Evolutionary conservation across 306 rosid species (phyloP).

Genomic region (Boehmeria nivea): DNA sequence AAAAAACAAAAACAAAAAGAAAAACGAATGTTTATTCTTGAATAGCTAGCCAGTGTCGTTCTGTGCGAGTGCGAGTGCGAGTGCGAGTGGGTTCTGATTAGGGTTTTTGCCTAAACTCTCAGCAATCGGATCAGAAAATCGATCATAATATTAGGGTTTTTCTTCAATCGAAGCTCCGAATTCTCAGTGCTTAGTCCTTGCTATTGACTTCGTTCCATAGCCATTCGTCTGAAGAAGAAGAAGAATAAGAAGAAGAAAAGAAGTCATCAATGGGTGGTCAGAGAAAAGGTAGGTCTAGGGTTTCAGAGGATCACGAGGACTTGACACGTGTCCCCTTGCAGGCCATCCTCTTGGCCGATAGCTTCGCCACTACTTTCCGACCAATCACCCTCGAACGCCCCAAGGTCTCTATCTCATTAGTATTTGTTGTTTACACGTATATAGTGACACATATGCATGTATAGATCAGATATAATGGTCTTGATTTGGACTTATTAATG

Average conservation of each 20-base stretch:
- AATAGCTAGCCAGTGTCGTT: neutral
- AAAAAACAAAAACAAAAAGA: neutral
- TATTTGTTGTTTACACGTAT: neutral
- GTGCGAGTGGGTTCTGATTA: neutral
- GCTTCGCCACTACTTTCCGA: constrained; percentile 81
- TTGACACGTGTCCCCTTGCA: constrained; percentile 72
- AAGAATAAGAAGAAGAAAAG: constrained; percentile 2
- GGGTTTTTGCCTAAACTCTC: constrained; percentile 19
- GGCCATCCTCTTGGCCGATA: constrained; percentile 88
- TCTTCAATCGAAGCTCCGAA: neutral
- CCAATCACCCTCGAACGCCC: constrained; percentile 99
- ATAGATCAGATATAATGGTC: neutral
- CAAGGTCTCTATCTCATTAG: constrained; percentile 36
- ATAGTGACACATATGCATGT: neutral
- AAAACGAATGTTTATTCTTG: neutral
- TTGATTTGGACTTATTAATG: no score
- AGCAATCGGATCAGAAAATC: neutral
- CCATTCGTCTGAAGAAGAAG: constrained; percentile 1
- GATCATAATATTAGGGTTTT: neutral
- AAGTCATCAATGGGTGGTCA: constrained; percentile 61
- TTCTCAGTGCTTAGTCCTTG: neutral
- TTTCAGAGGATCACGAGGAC: constrained; percentile 78
- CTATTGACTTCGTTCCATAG: neutral
- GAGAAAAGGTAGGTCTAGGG: constrained; percentile 56
- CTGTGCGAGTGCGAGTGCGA: neutral